A percentile compares a stretch with the other conserved stretches of the same genome.
Conservation (phyloP, 2,329 filamentous ascomycete species). For the Fusarium albosuccineum region DNA sequence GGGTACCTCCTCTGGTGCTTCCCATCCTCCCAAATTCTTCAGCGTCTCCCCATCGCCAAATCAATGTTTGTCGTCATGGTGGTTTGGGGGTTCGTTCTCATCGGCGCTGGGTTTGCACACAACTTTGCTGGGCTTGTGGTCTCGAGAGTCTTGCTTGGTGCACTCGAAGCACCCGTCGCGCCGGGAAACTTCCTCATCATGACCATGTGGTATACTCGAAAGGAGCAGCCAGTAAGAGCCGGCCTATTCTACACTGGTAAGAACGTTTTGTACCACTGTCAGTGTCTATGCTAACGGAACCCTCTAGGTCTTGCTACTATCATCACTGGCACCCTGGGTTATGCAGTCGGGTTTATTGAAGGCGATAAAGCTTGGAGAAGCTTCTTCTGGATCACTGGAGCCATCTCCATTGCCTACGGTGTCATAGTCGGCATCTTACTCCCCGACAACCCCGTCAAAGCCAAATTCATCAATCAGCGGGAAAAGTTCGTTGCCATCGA, state of each 20-base stretch:
- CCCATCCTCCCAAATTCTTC: not conserved
- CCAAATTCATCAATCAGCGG: slow-evolving; percentile 60
- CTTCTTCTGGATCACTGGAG: slow-evolving; percentile 43
- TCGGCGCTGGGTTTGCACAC: not conserved
- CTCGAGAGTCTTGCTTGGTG: slow-evolving; percentile 47
- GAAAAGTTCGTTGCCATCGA: slow-evolving; percentile 64
- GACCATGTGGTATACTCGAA: slow-evolving; percentile 47
- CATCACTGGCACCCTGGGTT: not conserved
- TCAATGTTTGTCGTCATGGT: not conserved
- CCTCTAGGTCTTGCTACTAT: not conserved
- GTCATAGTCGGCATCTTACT: slow-evolving; percentile 66
- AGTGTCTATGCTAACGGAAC: too few relatives aligned
- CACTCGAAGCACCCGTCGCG: slow-evolving; percentile 48
- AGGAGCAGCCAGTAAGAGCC: slow-evolving; percentile 44
- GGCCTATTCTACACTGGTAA: slow-evolving; percentile 32
- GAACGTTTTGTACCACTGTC: not conserved
- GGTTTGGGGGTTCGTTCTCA: not conserved
- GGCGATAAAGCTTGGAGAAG: not conserved
- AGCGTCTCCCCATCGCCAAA: not conserved
- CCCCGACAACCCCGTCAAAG: slow-evolving; percentile 65
- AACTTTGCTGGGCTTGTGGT: not conserved
- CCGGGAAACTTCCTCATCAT: slow-evolving; percentile 46
- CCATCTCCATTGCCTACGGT: slow-evolving; percentile 59
- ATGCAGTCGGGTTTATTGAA: not conserved
- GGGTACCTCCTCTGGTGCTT: not conserved